Evolutionary conservation across 2,329 filamentous ascomycete species (phyloP), one percentile per base, ranked within the genome.

Genomic region (Exophiala sideris): DNA sequence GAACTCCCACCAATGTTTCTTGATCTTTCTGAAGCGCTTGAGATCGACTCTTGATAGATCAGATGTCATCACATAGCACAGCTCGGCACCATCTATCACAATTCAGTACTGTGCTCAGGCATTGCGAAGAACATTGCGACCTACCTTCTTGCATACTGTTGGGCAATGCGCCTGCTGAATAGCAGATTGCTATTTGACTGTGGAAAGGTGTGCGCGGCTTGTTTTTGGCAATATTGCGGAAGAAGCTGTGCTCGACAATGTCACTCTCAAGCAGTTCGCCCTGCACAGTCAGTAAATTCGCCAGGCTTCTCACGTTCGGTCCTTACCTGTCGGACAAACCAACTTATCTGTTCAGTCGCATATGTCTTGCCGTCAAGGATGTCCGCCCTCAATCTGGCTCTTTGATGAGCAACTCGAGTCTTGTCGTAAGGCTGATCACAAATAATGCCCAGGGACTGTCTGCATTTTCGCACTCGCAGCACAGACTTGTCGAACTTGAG

Each of bases 401-500:
- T 29, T 33, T 34, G 20, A 14, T 50, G 48, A 5, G 24, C 24
- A 29, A 29, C 24, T 32, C 32, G 20, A 10, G 5, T 32, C 11
- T 35, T 35, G 32, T 50, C 18, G 41, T 50, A 50, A 18, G 33
- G 9, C 39, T 50, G 48, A 14, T 41, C 39, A 29, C 48, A 50
- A 20, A 50, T 11, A 7, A 50, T 44, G 4, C 48, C 48, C 21
- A 50, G 34, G 9, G 48, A 50, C 5, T 50, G 48, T 33, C 48
- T 35, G 24, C 48, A 50, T 63, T 9, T 60, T 44, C 32, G 52
- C 39, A 5, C 45, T 56, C 3, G 50, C 54, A n/a, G 50, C 45
- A 9, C 57, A 58, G 9, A 54, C 36, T 3, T 56, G 59, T 39
- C 64, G 68, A 47, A 41, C 7, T 41, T 48, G 20, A 48, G 29